Evolutionary conservation across 2,329 filamentous ascomycete genomes (phyloP), one percentile per base, ranked within the genome.

Genomic region (Trichoderma sp.): DNA sequence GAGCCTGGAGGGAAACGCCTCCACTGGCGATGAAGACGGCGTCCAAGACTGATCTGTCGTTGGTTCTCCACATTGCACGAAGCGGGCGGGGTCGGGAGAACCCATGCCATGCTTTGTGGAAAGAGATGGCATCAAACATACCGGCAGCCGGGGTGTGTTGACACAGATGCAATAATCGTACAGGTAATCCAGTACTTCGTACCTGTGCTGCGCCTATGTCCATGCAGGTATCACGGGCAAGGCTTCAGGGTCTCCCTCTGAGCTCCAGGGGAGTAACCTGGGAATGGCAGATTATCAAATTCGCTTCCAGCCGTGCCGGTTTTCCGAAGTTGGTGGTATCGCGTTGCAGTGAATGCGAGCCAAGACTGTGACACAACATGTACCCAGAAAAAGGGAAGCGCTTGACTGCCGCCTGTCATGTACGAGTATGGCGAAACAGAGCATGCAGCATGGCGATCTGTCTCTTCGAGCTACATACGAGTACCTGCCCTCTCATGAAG

Each of bases 341-440:
- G 43, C 28, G 56, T 70, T 70, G 66, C 65, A 68, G n/a, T 14
- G 26, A 60, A 47, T 58, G 65, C 65, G 65, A 68, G 65, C 56
- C 66, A 69, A 69, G 66, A 61, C 34, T 30, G 57, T 47, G 32
- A 34, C 36, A 61, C 56, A 61, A 28, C 36, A 57, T 61, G 24
- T 60, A 57, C 66, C 36, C 66, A 69, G 66, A 32, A 70, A 21
- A 53, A 39, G 15, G 32, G n/a, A 28, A 61, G 9, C n/a, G 26
- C 12, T 47, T 24, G 30, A 28, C 18, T 18, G n/a, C 18, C 43
- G 60, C 39, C 28, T 51, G 57, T 62, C 66, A 70, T 62, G 57
- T 70, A 39, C 18, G 36, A 51, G 57, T 60, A 34, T 21, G 39
- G n/a, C 53, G 39, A 62, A 36, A 28, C 24, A 21, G 56, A 36